phyloP scores from a whole-genome alignment of 1,284 basidiomycete genomes.

The Leccinum pachyderme region DNA sequence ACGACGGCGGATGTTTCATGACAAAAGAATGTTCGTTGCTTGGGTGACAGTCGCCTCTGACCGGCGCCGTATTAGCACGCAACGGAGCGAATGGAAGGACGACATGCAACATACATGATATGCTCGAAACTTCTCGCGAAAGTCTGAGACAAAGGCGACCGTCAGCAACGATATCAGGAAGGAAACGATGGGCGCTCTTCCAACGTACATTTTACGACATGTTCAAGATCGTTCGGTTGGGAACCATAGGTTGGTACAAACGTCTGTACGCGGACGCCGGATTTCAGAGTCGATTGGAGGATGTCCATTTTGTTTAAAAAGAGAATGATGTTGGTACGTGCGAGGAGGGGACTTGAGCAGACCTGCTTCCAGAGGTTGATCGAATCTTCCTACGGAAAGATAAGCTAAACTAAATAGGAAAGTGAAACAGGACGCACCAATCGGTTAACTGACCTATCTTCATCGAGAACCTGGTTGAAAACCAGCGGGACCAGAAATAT shows the following conservation, averaged over 20 bases:
- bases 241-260: constrained; percentile 64
- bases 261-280: constrained; percentile 55
- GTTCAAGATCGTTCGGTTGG: constrained; percentile 51
- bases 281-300: constrained; percentile 51
- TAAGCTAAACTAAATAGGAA: background rate
- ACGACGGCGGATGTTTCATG: constrained; percentile 52
- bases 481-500: constrained; percentile 52
- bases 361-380: constrained; percentile 61
- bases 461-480: constrained; percentile 49
- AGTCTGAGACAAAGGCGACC: constrained; percentile 36
- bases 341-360: constrained; percentile 55
- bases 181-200: background rate
- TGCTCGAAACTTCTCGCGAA: constrained; percentile 49
- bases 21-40: constrained; percentile 47
- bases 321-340: constrained; percentile 56
- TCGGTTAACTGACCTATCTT: constrained; percentile 42
- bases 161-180: background rate
- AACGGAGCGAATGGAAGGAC: background rate
- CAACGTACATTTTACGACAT: constrained; percentile 50
- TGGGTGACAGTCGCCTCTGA: constrained; percentile 46
- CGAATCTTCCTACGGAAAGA: constrained; percentile 53
- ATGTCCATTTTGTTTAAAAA: constrained; percentile 76
- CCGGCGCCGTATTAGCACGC: constrained; percentile 6
- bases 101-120: constrained; percentile 42
- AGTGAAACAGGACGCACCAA: constrained; percentile 21